Conservation (phyloP, 108 stramenopile species). For the Pseudonitzschia pungens region DNA sequence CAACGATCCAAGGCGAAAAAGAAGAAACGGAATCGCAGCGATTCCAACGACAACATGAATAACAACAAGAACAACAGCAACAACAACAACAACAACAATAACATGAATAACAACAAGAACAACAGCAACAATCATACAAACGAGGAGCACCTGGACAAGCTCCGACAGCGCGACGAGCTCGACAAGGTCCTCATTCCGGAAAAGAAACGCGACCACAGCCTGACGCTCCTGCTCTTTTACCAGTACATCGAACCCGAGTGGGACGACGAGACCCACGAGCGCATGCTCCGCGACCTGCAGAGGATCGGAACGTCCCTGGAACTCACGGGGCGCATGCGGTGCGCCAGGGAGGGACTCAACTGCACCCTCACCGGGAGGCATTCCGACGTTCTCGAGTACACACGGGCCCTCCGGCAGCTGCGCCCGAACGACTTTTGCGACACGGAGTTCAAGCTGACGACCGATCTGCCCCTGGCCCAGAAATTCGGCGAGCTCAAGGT, state of each 20-base stretch:
- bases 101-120: constrained; percentile 26
- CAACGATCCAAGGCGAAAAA: constrained; percentile 13
- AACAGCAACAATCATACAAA: constrained; percentile 31
- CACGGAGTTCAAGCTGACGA: constrained; percentile 87
- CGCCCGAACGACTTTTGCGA: constrained; percentile 60
- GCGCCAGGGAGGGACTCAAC: constrained; percentile 87
- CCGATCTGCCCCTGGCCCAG: constrained; percentile 66
- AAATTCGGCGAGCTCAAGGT: constrained; percentile 77
- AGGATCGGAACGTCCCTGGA: constrained; percentile 43
- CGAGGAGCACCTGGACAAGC: constrained; percentile 4
- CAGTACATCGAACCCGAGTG: constrained; percentile 87
- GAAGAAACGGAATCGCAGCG: constrained; percentile 25
- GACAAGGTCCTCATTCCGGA: constrained; percentile 9
- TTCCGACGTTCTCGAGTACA: constrained; percentile 56
- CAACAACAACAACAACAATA: too few relatives aligned
- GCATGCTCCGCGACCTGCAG: constrained; percentile 45
- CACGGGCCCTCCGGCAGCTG: constrained; percentile 52
- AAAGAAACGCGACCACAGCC: constrained; percentile 12
- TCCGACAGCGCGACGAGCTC: constrained; percentile 6
- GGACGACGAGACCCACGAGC: constrained; percentile 61
- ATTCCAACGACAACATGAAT: constrained; percentile 18
- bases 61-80: constrained; percentile 19
- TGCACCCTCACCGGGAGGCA: constrained; percentile 79
- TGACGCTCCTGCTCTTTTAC: constrained; percentile 85
- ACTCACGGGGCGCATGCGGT: constrained; percentile 83